phyloP scores from a whole-genome alignment of 441 rosid species.

The Aleurites moluccanus region DNA sequence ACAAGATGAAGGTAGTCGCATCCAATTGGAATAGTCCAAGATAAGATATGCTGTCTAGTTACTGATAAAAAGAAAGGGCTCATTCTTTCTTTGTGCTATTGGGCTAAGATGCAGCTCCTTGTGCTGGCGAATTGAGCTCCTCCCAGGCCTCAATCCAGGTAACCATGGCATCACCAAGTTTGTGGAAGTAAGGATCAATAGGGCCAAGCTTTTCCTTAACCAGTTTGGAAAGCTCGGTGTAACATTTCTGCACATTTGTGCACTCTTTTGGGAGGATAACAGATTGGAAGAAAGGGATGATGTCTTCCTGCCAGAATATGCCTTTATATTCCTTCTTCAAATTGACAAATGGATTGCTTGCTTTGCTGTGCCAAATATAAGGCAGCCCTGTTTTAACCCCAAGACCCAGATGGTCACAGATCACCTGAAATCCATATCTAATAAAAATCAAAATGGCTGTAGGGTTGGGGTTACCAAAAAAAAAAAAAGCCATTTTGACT shows the following conservation, averaged over 20 bases:
- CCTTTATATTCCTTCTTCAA: slow-evolving; percentile 39
- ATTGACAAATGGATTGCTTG: slow-evolving; percentile 41
- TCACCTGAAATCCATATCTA: slow-evolving; percentile 26
- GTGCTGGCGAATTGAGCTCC: slow-evolving; percentile 27
- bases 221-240: slow-evolving; percentile 34
- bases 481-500: background rate
- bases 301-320: slow-evolving; percentile 41
- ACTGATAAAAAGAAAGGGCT: background rate
- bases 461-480: background rate
- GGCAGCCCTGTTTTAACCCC: slow-evolving; percentile 41
- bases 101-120: background rate
- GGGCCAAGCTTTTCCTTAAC: slow-evolving; percentile 36
- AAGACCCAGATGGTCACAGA: slow-evolving; percentile 35
- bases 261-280: slow-evolving; percentile 35
- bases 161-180: slow-evolving; percentile 39
- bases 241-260: slow-evolving; percentile 34
- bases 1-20: background rate
- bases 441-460: background rate
- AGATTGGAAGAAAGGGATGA: slow-evolving; percentile 39
- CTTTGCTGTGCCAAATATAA: slow-evolving; percentile 39
- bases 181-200: slow-evolving; percentile 33
- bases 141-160: slow-evolving; percentile 50
- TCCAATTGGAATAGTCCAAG: background rate
- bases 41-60: background rate
- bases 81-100: background rate